phyloP scores from a whole-genome alignment of 2,329 filamentous ascomycete species.

The Diaporthe caulivora region DNA sequence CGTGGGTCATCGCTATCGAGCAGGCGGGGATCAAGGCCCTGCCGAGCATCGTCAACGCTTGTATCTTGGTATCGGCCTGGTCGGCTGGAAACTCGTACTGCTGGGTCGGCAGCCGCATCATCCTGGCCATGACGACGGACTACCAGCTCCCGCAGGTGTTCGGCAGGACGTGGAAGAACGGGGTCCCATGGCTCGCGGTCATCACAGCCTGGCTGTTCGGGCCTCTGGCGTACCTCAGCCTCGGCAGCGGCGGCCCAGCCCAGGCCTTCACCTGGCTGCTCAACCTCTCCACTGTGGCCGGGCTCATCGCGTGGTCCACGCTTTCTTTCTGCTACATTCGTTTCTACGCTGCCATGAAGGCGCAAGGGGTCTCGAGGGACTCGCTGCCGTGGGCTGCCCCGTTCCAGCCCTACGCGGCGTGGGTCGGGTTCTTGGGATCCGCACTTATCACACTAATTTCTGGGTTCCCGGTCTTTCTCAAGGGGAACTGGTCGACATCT shows the following conservation, averaged over 20 bases:
- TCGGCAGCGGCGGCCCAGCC: conserved; percentile 57
- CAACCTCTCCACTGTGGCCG: conserved; percentile 61
- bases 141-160: conserved; percentile 75
- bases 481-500: conserved; percentile 51
- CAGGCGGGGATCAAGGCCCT: conserved; percentile 40
- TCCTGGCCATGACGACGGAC: conserved; percentile 76
- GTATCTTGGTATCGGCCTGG: conserved; percentile 53
- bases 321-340: conserved; percentile 49
- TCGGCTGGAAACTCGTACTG: conserved; percentile 56
- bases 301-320: conserved; percentile 50
- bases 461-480: conserved; percentile 57
- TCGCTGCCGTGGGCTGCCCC: conserved; percentile 47
- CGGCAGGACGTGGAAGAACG: conserved; percentile 68
- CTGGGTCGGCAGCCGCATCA: conserved; percentile 69
- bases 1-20: conserved; percentile 45
- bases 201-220: conserved; percentile 69
- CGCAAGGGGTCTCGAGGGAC: conserved; percentile 53
- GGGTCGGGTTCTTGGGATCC: conserved; percentile 57
- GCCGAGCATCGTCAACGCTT: conserved; percentile 41
- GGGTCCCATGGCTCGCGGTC: conserved; percentile 70
- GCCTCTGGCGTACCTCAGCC: conserved; percentile 64
- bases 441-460: conserved; percentile 57
- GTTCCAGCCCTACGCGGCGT: conserved; percentile 55
- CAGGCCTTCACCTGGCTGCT: conserved; percentile 69
- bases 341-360: conserved; percentile 52